phyloP scores from a whole-genome alignment of 2,329 filamentous ascomycete genomes.

The Ophiognomonia clavigignenti-juglandacearum region DNA sequence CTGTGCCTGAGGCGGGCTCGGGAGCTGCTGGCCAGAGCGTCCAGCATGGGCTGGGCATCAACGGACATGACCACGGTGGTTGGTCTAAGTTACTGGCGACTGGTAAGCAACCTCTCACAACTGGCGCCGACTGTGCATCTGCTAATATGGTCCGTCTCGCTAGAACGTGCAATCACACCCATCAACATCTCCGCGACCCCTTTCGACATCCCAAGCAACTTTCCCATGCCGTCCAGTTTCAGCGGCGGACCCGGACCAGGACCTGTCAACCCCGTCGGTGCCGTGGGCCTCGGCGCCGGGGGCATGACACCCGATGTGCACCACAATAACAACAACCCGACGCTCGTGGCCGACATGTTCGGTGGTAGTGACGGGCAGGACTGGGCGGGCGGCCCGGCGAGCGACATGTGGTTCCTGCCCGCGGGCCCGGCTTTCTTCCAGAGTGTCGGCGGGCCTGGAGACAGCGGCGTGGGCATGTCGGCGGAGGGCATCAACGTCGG shows the following conservation, averaged over 20 bases:
- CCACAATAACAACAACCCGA: constrained; percentile 21
- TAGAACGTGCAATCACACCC: constrained; percentile 36
- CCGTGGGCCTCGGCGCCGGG: constrained; percentile 19
- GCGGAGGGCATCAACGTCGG: constrained; percentile 64
- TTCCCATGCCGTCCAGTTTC: constrained; percentile 47
- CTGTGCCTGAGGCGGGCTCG: constrained; percentile 24
- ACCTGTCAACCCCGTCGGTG: constrained; percentile 41
- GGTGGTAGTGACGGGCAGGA: constrained; percentile 35
- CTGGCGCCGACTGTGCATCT: background rate
- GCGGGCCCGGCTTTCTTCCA: constrained; percentile 61
- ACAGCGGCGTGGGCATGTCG: constrained; percentile 52
- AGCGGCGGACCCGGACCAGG: constrained; percentile 21
- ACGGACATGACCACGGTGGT: constrained; percentile 16
- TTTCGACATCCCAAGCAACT: constrained; percentile 54
- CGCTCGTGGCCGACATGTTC: constrained; percentile 33
- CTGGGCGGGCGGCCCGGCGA: constrained; percentile 46
- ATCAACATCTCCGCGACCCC: constrained; percentile 59
- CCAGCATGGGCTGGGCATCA: constrained; percentile 8
- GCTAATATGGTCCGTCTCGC: constrained; percentile 1
- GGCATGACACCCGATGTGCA: constrained; percentile 28
- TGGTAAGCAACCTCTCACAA: background rate
- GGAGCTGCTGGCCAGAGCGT: constrained; percentile 14
- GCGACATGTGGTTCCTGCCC: constrained; percentile 65
- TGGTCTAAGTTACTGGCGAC: constrained; percentile 12
- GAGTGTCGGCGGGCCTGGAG: constrained; percentile 53